A percentile compares a stretch with the other conserved stretches of the same genome.
phyloP scores from a whole-genome alignment of 1,139 yeast genomes.

The Kluyveromyces sp. region DNA sequence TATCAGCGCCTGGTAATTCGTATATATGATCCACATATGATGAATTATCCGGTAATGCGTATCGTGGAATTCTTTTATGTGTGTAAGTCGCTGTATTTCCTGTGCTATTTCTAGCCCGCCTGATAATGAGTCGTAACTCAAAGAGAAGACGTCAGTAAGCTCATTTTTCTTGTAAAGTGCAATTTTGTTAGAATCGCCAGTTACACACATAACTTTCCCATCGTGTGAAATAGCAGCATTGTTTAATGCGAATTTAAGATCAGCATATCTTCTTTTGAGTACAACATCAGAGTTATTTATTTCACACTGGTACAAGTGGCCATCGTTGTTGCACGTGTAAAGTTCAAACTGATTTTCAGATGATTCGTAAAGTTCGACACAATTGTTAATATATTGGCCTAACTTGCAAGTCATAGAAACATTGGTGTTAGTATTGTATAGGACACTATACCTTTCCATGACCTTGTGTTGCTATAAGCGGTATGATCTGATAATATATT shows the following conservation, averaged over 20 bases:
- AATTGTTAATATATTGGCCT: conserved; percentile 79
- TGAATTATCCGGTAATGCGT: conserved; percentile 24
- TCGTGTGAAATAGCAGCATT: conserved; percentile 57
- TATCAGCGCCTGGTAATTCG: conserved; percentile 52
- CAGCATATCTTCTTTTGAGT: conserved; percentile 33
- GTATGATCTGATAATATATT: conserved; percentile 24
- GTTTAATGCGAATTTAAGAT: conserved; percentile 47
- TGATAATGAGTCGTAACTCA: conserved; percentile 23
- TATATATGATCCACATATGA: conserved; percentile 31
- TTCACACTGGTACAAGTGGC: conserved; percentile 57
- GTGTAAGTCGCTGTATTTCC: conserved; percentile 7
- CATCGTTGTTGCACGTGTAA: conserved; percentile 77
- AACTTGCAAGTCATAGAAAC: conserved; percentile 44
- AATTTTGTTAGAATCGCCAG: conserved; percentile 53
- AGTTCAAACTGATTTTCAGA: conserved; percentile 37
- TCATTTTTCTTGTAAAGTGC: conserved; percentile 40
- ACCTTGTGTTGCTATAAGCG: conserved; percentile 26
- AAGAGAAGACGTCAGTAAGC: conserved; percentile 21
- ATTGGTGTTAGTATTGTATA: conserved; percentile 45
- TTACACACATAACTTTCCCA: conserved; percentile 43
- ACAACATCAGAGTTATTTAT: conserved; percentile 42
- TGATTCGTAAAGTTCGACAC: conserved; percentile 45
- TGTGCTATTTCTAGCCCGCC: conserved; percentile 18
- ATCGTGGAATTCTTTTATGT: conserved; percentile 19
- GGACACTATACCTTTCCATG: conserved; percentile 58